Evolutionary conservation across 1,284 basidiomycete genomes (phyloP).

Genomic region (Tylopilus sp.): DNA sequence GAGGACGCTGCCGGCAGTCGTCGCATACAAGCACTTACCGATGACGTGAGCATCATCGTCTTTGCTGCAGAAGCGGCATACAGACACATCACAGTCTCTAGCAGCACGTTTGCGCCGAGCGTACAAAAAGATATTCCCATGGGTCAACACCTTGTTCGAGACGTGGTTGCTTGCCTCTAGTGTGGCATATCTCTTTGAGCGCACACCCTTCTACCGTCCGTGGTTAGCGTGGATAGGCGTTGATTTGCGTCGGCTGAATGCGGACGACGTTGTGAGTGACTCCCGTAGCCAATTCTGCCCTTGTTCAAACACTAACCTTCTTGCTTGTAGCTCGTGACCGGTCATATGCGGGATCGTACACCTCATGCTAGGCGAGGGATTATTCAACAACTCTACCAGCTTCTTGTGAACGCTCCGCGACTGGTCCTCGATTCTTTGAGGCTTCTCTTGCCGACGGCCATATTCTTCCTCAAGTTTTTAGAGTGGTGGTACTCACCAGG

Average conservation of each 20-base stretch:
- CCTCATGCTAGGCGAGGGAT: conserved; percentile 36
- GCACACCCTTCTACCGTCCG: conserved; percentile 83
- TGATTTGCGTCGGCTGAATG: conserved; percentile 71
- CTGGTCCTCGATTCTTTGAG: conserved; percentile 71
- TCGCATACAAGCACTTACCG: conserved; percentile 43
- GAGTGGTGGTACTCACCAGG: conserved; percentile 99
- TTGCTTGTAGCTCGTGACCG: conserved; percentile 41
- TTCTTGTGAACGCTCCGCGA: conserved; percentile 53
- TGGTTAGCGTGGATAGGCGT: conserved; percentile 86
- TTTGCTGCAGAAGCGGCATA: conserved; percentile 8
- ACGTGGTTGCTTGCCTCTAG: conserved; percentile 81
- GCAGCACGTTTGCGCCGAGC: conserved; percentile 48
- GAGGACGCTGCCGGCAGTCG: conserved; percentile 48
- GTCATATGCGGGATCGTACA: conserved; percentile 33
- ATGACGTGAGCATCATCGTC: conserved; percentile 41
- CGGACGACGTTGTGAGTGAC: conserved; percentile 65
- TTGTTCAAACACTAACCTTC: conserved; percentile 5
- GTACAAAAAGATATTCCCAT: conserved; percentile 79
- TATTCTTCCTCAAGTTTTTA: conserved; percentile 95
- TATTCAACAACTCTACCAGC: conserved; percentile 40
- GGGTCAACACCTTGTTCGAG: conserved; percentile 73
- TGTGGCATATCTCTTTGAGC: conserved; percentile 86
- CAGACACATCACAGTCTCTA: conserved; percentile 33
- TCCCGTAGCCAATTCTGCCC: background rate
- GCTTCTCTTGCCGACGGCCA: conserved; percentile 82